Base-by-base conservation (phyloP, 305 asterid genomes). In the Fraxinus sp. region DNA sequence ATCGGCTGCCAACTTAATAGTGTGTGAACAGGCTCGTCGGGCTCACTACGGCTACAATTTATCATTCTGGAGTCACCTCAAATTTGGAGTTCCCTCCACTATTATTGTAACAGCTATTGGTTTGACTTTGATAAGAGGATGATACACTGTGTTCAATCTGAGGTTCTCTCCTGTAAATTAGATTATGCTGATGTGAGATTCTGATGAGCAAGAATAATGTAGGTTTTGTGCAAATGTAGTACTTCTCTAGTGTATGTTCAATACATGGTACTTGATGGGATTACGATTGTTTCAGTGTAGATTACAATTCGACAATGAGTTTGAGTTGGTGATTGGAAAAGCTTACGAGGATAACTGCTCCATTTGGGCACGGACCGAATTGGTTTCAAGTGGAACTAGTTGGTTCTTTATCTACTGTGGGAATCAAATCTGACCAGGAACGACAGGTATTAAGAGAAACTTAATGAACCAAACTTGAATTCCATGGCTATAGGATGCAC, bases 21-120 rank as follows among this genome's bases (percentile, higher is more conserved):
- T 95, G 81, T 95, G 99, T 64, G 99, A 95, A 87, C 98, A 94
- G 89, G 99, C 99, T 79, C 94, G 96, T 52, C 91, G 94, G 4
- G 88, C 95, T 78, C 90, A 86, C 74, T 79, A 66, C 0, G 94
- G 98, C 41, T 94, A 90, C 91, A 90, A 91, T 85, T 85, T 95
- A 26, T 81, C 98, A 2, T 95, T 95, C 73, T 93, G 92, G 98
- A 92, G 82, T 39, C 99, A 93, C 86, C 95, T 95, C 82, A 94
- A 92, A 84, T 95, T 93, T 76, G 98, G 99, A 13, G 77, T 94
- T 80, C 99, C 99, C 26, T 95, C 99, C 1, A 94, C 99, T 20
- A 79, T 94, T 18, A 62, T 95, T 28, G 91, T 93, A 0, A 93
- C 95, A 0, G 93, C 97, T 64, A 87, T 95, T 24, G 98, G 99